Evolutionary conservation across 2,329 filamentous ascomycete species (phyloP).

Genomic region (Raffaelea arxii): DNA sequence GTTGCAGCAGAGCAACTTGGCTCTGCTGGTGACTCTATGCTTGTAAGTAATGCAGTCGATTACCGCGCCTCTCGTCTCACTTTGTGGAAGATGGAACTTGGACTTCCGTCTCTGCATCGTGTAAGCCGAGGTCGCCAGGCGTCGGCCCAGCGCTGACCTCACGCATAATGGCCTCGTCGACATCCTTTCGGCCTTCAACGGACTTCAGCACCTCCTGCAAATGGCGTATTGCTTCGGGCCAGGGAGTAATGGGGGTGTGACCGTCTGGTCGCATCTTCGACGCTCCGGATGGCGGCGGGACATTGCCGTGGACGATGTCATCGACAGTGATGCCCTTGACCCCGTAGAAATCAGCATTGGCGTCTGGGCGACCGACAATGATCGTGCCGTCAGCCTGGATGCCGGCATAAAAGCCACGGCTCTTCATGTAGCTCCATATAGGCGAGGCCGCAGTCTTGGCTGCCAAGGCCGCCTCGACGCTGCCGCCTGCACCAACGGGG

Average conservation of each 20-base stretch:
- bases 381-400: conserved; percentile 65
- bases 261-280: not conserved
- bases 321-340: conserved; percentile 15
- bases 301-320: conserved; percentile 11
- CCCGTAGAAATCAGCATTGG: conserved; percentile 63
- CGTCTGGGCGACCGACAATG: conserved; percentile 61
- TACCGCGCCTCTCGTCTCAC: too few relatives aligned
- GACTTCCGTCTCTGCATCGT: not conserved
- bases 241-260: not conserved
- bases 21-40: too few relatives aligned
- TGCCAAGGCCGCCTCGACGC: conserved; percentile 42
- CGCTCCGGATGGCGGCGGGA: conserved; percentile 8
- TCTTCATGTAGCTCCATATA: conserved; percentile 64
- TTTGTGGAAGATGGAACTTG: too few relatives aligned
- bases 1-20: too few relatives aligned
- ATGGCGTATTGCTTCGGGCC: conserved; percentile 8
- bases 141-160: conserved; percentile 5
- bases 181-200: conserved; percentile 12
- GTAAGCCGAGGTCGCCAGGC: conserved; percentile 6
- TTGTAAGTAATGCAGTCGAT: too few relatives aligned
- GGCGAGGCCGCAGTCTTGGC: conserved; percentile 30
- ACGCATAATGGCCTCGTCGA: conserved; percentile 5
- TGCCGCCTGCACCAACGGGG: conserved; percentile 46
- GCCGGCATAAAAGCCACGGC: conserved; percentile 60
- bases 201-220: conserved; percentile 15